Evolutionary conservation across 768 basidiomycete species (phyloP), one percentile per base, ranked within the genome.

Genomic region (Astraeus odoratus): DNA sequence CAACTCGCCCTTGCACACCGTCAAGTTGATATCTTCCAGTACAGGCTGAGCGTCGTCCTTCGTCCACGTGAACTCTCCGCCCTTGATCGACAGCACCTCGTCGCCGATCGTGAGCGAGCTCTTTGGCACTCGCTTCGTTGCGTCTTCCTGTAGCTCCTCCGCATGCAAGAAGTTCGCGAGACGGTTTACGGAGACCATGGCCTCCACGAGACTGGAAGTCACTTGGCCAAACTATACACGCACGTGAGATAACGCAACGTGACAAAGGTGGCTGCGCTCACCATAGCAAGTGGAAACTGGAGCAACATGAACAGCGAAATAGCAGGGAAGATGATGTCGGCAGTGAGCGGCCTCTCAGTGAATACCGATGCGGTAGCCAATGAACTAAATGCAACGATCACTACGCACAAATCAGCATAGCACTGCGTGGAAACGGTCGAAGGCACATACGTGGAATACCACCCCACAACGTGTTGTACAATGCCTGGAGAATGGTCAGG

Each of bases 281-380:
- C 84, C 86, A 90, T 86, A 2, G 78, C 85, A 19, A 94, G 69
- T 1, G 91, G 91, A 66, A 93, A 93, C 46, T 84, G 81, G 24
- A 95, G 68, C 0, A 95, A 70, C 79, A 88, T 83, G 68, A 92
- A 94, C 24, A 94, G 67, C 0, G 89, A 84, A 50, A 98, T 92
- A 0, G 89, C 82, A n/a, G 95, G 95, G 75, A 98, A 98, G 51
- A 97, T 94, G 41, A 91, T 69, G 50, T 96, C 93, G 0, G 86
- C 78, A 0, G 95, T 97, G 1, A 98, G 64, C 3, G 92, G 88
- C 23, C 60, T 73, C 1, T 73, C 62, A 4, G 81, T 80, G 1
- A 75, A 73, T 15, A 71, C 55, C 0, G 87, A 80, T 6, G 86
- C 86, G 0, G 75, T 75, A 6, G 86, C 81, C 52, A 94, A 86